A percentile compares a stretch with the other conserved stretches of the same genome.
phyloP scores from a whole-genome alignment of 306 rosid species.

The Erythrophleum fordii region DNA sequence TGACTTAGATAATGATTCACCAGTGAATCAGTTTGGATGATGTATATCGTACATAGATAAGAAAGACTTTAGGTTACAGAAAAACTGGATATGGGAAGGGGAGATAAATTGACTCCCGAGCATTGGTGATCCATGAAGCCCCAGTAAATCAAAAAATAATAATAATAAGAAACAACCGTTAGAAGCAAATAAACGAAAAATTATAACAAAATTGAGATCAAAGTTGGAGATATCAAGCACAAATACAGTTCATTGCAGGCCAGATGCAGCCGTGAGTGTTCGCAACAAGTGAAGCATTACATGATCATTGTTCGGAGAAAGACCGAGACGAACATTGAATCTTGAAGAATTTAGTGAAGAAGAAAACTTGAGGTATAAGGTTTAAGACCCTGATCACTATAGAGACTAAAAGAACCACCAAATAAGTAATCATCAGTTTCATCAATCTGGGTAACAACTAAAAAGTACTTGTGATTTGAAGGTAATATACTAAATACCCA shows the following conservation, averaged over 20 bases:
- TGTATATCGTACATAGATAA: background rate
- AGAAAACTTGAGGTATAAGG: constrained; percentile 8
- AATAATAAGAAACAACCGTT: background rate
- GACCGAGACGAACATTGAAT: constrained; percentile 29
- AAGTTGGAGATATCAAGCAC: constrained; percentile 30
- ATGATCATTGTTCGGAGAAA: constrained; percentile 13
- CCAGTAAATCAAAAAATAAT: background rate
- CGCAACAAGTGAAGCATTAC: constrained; percentile 35
- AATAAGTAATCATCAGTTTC: constrained; percentile 27
- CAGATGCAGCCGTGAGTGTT: constrained; percentile 20
- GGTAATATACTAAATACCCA: constrained; percentile 27
- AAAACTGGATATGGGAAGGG: background rate
- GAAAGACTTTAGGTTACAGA: background rate
- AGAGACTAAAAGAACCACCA: background rate
- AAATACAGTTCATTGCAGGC: constrained; percentile 26
- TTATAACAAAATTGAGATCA: constrained; percentile 14
- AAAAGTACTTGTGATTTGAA: constrained; percentile 29
- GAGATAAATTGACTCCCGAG: constrained; percentile 12
- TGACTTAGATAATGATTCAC: constrained; percentile 5
- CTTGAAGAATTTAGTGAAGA: constrained; percentile 27
- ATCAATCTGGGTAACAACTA: constrained; percentile 4
- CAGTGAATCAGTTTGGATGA: background rate
- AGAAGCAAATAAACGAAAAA: constrained; percentile 9
- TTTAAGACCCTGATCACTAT: constrained; percentile 37
- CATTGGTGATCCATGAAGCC: constrained; percentile 12